phyloP scores from a whole-genome alignment of 345 rosid species.

The Cochlearia excelsa region DNA sequence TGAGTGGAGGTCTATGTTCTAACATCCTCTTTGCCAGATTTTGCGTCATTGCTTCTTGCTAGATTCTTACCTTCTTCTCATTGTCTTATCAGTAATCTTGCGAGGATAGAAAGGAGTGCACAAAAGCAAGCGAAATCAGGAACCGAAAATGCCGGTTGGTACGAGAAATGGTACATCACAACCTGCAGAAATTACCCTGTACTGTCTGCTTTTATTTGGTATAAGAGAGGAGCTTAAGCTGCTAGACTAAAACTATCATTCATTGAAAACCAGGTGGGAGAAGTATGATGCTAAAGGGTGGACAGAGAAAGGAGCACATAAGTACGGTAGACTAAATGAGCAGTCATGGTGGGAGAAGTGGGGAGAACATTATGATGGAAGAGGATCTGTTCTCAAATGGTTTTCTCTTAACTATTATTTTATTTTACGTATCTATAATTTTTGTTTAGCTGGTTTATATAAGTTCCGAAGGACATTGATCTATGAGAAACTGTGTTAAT shows the following conservation, averaged over 20 bases:
- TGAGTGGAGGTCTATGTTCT: slow-evolving; percentile 83
- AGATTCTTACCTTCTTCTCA: slow-evolving; percentile 15
- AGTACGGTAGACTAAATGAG: slow-evolving; percentile 91
- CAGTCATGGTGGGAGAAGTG: slow-evolving; percentile 99
- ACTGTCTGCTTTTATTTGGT: slow-evolving; percentile 11
- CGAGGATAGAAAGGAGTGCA: slow-evolving; percentile 97
- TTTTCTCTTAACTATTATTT: slow-evolving; percentile 29
- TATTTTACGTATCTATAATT: slow-evolving; percentile 1
- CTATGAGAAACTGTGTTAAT: slow-evolving; percentile 1
- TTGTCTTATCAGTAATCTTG: slow-evolving; percentile 62
- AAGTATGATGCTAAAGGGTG: slow-evolving; percentile 97
- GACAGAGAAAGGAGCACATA: slow-evolving; percentile 99
- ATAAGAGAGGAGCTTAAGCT: slow-evolving; percentile 8
- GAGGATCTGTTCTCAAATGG: slow-evolving; percentile 99
- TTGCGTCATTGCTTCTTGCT: background rate
- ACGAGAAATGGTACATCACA: slow-evolving; percentile 79
- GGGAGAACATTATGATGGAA: slow-evolving; percentile 99
- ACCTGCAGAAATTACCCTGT: slow-evolving; percentile 4
- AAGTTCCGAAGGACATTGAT: background rate
- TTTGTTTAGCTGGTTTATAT: background rate
- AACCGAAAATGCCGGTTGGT: slow-evolving; percentile 95
- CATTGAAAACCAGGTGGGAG: slow-evolving; percentile 78
- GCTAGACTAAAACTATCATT: slow-evolving; percentile 14
- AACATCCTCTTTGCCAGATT: background rate
- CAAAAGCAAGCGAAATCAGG: slow-evolving; percentile 98